phyloP scores from a whole-genome alignment of 257 asterid species.

The Verbena officinalis region DNA sequence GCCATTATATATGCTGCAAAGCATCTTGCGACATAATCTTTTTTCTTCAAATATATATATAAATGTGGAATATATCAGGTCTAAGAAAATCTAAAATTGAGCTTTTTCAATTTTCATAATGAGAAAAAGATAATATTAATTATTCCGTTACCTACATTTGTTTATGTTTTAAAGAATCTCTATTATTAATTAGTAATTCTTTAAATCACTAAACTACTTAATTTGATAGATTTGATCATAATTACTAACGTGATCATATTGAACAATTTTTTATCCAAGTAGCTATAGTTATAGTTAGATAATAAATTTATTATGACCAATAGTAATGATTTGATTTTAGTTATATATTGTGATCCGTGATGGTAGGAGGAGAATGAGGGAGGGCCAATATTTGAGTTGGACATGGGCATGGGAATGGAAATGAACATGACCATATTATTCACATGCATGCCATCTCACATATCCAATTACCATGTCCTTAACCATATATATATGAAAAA shows the following conservation, averaged over 20 bases:
- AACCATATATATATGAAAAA: constrained; percentile 14
- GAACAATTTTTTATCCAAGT: too few relatives aligned
- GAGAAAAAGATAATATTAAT: background rate
- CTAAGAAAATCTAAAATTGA: background rate
- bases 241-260: too few relatives aligned
- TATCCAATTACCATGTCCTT: constrained; percentile 30
- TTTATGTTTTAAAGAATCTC: too few relatives aligned
- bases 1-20: background rate
- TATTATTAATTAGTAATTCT: too few relatives aligned
- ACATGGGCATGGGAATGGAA: constrained; percentile 11
- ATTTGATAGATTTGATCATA: too few relatives aligned
- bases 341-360: constrained; percentile 21
- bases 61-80: too few relatives aligned
- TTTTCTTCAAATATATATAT: background rate
- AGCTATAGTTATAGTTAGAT: too few relatives aligned
- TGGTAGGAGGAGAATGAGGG: constrained; percentile 38
- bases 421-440: constrained; percentile 19
- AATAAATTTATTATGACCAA: too few relatives aligned
- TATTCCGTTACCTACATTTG: too few relatives aligned
- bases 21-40: constrained; percentile 14
- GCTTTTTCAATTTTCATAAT: background rate
- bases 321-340: too few relatives aligned
- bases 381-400: too few relatives aligned
- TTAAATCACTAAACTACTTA: too few relatives aligned
- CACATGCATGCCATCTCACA: constrained; percentile 37